phyloP scores from a whole-genome alignment of 106 monocot genomes.

The Dendrobium huoshanense region DNA sequence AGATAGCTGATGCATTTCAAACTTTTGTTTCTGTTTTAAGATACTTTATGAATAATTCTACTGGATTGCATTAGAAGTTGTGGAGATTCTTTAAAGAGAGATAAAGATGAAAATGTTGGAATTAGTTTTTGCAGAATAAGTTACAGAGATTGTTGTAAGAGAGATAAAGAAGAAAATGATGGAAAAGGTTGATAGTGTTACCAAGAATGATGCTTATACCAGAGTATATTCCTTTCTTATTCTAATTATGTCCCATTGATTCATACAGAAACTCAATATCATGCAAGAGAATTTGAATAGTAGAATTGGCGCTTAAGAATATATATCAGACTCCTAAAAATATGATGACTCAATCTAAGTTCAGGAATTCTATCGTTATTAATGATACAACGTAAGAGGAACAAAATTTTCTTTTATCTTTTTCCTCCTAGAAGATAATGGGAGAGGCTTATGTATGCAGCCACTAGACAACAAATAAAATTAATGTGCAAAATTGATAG shows the following conservation, averaged over 20 bases:
- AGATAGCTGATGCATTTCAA: neutral
- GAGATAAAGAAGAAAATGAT: no score
- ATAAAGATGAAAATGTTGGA: neutral
- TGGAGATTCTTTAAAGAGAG: conserved; percentile 1
- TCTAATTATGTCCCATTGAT: neutral
- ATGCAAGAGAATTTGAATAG: neutral
- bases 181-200: neutral
- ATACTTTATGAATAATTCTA: neutral
- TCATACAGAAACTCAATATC: neutral
- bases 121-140: neutral
- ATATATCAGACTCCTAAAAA: neutral
- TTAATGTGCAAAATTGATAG: no score
- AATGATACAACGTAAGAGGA: no score
- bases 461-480: no score
- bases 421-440: no score
- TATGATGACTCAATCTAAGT: no score
- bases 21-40: neutral
- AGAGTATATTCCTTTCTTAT: neutral
- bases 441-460: no score
- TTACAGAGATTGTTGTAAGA: neutral
- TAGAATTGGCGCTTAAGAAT: neutral
- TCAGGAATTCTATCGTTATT: no score
- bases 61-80: conserved; percentile 6
- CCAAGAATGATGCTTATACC: neutral
- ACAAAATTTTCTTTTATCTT: no score